A percentile compares a stretch with the other conserved stretches of the same genome.
These are phyloP conservation scores for Cercospora nicotianae DNA, from an alignment of 2,329 filamentous ascomycete species.

Conservation along the genomic window DNA sequence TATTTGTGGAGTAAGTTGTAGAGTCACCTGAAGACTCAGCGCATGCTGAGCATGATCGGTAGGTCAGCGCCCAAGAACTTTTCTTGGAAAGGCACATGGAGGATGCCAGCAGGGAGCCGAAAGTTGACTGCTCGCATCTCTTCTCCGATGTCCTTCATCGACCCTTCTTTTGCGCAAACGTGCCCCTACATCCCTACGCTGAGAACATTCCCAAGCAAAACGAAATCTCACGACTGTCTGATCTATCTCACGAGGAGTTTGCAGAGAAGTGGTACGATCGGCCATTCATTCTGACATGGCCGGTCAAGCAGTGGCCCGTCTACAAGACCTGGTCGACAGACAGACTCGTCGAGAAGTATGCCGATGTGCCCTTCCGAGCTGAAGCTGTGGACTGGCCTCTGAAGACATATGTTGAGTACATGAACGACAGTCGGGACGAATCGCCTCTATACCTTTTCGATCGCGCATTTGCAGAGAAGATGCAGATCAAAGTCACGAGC, in stretches of 20 bases:
- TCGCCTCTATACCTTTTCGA: slow-evolving; percentile 93
- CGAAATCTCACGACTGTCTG: slow-evolving; percentile 66
- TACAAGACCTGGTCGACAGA: slow-evolving; percentile 72
- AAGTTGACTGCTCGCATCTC: slow-evolving; percentile 71
- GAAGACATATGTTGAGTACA: slow-evolving; percentile 77
- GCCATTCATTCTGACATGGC: slow-evolving; percentile 83
- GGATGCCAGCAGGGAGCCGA: slow-evolving; percentile 53
- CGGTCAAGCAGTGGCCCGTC: slow-evolving; percentile 78
- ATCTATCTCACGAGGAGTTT: slow-evolving; percentile 73
- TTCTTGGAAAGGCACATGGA: slow-evolving; percentile 81
- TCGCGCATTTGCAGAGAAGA: slow-evolving; percentile 81
- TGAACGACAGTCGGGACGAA: slow-evolving; percentile 69
- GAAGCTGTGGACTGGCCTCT: slow-evolving; percentile 94
- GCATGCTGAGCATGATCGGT: slow-evolving; percentile 35
- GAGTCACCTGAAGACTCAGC: slow-evolving; percentile 13
- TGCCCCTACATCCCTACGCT: slow-evolving; percentile 65
- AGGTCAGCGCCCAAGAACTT: slow-evolving; percentile 52
- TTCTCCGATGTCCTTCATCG: slow-evolving; percentile 90
- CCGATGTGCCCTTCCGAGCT: slow-evolving; percentile 72
- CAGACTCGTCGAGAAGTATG: slow-evolving; percentile 64
- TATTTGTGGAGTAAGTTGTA: slow-evolving; percentile 77
- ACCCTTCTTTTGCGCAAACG: slow-evolving; percentile 84
- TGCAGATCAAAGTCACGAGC: slow-evolving; percentile 60
- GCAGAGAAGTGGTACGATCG: slow-evolving; percentile 71
- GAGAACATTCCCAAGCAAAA: slow-evolving; percentile 71